phyloP scores from a whole-genome alignment of 2,329 filamentous ascomycete genomes.

The Cladosporium sphaerospermum region DNA sequence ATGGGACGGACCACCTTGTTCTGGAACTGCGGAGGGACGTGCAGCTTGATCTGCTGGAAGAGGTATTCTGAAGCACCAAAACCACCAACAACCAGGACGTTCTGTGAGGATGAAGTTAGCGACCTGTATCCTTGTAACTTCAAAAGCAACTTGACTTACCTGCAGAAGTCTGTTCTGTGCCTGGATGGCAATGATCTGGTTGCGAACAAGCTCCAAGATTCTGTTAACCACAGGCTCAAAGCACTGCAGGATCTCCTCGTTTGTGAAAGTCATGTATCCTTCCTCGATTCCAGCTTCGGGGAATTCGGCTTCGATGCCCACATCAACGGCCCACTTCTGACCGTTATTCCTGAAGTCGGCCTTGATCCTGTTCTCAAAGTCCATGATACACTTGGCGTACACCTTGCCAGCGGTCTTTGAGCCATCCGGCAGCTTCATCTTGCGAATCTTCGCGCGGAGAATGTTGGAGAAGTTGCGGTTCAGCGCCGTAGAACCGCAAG shows the following conservation, averaged over 20 bases:
- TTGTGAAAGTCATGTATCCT: conserved; percentile 99
- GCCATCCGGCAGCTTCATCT: conserved; percentile 97
- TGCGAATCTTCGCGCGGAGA: conserved; percentile 90
- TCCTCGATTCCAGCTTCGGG: conserved; percentile 97
- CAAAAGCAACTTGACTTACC: conserved; percentile 37
- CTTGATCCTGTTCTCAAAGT: conserved; percentile 99
- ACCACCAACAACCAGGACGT: conserved; percentile 93
- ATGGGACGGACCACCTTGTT: conserved; percentile 96
- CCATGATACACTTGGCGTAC: conserved; percentile 99
- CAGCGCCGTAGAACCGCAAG: conserved; percentile 93
- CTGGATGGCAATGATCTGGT: conserved; percentile 98
- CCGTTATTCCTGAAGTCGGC: conserved; percentile 98
- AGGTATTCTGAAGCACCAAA: conserved; percentile 98
- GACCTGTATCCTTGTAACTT: not conserved
- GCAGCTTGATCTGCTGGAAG: conserved; percentile 98
- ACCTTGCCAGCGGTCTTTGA: conserved; percentile 97
- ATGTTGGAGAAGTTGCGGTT: conserved; percentile 99
- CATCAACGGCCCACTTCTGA: conserved; percentile 96
- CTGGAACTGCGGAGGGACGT: conserved; percentile 97
- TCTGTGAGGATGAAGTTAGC: conserved; percentile 44
- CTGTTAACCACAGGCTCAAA: conserved; percentile 98
- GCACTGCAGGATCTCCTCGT: conserved; percentile 97
- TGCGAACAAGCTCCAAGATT: conserved; percentile 89
- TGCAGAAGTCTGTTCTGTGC: conserved; percentile 90
- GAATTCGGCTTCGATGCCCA: conserved; percentile 97